These are phyloP conservation scores for Pseudoturritis turrita DNA, from an alignment of 345 rosid species.

Conservation along the genomic window DNA sequence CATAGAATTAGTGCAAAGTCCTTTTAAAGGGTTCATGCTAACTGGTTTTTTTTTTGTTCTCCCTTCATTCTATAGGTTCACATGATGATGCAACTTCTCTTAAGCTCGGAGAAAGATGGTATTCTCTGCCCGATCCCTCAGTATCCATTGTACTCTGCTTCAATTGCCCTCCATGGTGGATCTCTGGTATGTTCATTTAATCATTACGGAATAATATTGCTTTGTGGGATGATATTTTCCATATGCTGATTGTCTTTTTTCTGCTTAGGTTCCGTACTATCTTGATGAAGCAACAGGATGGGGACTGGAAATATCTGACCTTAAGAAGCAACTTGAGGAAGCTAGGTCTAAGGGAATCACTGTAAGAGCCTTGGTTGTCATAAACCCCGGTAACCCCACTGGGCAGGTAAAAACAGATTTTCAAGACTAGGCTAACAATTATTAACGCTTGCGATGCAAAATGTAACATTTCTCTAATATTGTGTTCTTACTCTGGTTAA, in stretches of 20 bases:
- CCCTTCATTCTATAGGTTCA: slow-evolving; percentile 54
- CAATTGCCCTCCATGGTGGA: slow-evolving; percentile 89
- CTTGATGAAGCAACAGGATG: slow-evolving; percentile 86
- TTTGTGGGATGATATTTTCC: too few species aligned
- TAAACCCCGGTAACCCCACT: slow-evolving; percentile 92
- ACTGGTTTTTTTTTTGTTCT: not conserved
- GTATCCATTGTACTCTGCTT: slow-evolving; percentile 92
- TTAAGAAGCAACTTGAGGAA: slow-evolving; percentile 68
- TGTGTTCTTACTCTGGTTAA: slow-evolving; percentile 20
- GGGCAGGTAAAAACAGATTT: slow-evolving; percentile 53
- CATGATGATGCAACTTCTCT: slow-evolving; percentile 82
- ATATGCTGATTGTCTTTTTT: not conserved
- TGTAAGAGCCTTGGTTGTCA: slow-evolving; percentile 79
- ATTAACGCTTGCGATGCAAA: not conserved
- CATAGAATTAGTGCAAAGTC: not conserved
- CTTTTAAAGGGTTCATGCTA: not conserved
- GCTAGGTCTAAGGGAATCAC: slow-evolving; percentile 62
- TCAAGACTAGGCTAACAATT: not conserved
- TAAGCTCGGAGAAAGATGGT: slow-evolving; percentile 75
- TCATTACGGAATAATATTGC: not conserved
- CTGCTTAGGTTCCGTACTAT: slow-evolving; percentile 76
- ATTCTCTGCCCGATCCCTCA: slow-evolving; percentile 95
- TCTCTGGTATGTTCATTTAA: slow-evolving; percentile 50
- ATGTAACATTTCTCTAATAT: not conserved
- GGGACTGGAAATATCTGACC: slow-evolving; percentile 79